Conservation (phyloP, 1,284 basidiomycete genomes). For the Pterula multifida region DNA sequence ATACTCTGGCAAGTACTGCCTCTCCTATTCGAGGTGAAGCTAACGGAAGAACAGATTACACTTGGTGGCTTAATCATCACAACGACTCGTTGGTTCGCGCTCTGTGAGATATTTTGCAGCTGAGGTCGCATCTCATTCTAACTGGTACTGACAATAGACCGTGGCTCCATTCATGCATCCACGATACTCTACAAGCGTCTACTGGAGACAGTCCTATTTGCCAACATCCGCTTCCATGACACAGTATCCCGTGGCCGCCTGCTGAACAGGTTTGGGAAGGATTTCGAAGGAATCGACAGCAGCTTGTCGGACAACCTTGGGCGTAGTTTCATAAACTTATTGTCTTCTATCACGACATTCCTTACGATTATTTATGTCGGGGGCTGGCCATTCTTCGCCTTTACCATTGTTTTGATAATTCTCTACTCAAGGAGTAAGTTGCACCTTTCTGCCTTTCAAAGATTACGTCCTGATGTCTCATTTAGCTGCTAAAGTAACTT, state of each 20-base stretch:
- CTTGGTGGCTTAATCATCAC: constrained; percentile 45
- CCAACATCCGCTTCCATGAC: constrained; percentile 89
- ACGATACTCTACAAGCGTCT: constrained; percentile 64
- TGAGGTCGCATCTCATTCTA: not conserved
- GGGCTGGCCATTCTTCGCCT: constrained; percentile 61
- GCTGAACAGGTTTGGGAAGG: constrained; percentile 87
- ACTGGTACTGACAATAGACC: constrained; percentile 32
- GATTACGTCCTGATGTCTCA: constrained; percentile 12
- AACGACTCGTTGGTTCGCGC: constrained; percentile 56
- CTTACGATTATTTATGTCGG: constrained; percentile 71
- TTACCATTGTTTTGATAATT: constrained; percentile 42
- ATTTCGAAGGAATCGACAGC: constrained; percentile 88
- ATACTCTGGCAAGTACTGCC: constrained; percentile 42
- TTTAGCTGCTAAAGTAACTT: not conserved
- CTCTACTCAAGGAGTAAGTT: constrained; percentile 60
- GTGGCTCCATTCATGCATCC: constrained; percentile 61
- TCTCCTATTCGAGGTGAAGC: constrained; percentile 17
- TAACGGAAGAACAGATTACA: constrained; percentile 7
- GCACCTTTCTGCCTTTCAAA: not conserved
- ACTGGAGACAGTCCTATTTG: constrained; percentile 79
- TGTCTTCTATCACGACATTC: constrained; percentile 33
- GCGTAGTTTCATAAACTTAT: constrained; percentile 51
- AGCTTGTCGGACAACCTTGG: constrained; percentile 80
- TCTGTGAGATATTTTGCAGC: constrained; percentile 31
- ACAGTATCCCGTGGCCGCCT: constrained; percentile 81